Base-by-base conservation (phyloP, 441 rosid genomes). In the Raphanus hybrid region DNA sequence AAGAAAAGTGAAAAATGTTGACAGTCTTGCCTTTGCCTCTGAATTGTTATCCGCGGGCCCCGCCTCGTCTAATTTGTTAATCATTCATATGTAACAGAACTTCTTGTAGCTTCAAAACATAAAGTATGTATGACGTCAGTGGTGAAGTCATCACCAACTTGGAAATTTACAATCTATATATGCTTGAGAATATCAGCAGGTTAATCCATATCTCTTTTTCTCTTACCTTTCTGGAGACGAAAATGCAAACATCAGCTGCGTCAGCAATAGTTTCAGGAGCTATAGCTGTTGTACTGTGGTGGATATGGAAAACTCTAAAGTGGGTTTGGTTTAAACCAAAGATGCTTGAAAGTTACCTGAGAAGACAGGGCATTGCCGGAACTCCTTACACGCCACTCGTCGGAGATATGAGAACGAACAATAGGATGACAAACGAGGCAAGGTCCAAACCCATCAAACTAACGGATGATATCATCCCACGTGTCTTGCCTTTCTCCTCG, bases 401-500 rank as follows among this genome's bases (percentile, higher is more conserved):
- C 10, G 59, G 59, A 54, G 59, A 54, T 8, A 54, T 54, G 59
- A 15, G 59, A 54, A 54, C 23, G 59, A 18, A 54, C 59, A 54
- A 54, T 54, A 54, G 23, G 11, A 54, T 54, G 59, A 15, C 59
- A 54, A 54, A 54, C 23, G 59, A 54, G 26, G 59, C 59, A 54
- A 54, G 59, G 10, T 54, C 59, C 59, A 54, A 54, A 54, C 59
- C 59, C 59, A 54, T 54, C 59, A 54, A 54, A 54, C 59, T 54
- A 15, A 15, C 59, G 23, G 59, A 54, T 54, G 59, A 54, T 54
- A 54, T 54, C 26, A 54, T 54, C 23, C 9, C 59, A 54, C 59
- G 59, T 54, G 59, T 54, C 9, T 54, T 54, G 59, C 59, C 59
- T 54, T 54, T 54, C 59, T 2, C 23, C 23, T 54, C 59, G 26